A percentile compares a stretch with the other conserved stretches of the same genome.
Conservation (phyloP, 306 rosid species). For the Inga laurina region DNA sequence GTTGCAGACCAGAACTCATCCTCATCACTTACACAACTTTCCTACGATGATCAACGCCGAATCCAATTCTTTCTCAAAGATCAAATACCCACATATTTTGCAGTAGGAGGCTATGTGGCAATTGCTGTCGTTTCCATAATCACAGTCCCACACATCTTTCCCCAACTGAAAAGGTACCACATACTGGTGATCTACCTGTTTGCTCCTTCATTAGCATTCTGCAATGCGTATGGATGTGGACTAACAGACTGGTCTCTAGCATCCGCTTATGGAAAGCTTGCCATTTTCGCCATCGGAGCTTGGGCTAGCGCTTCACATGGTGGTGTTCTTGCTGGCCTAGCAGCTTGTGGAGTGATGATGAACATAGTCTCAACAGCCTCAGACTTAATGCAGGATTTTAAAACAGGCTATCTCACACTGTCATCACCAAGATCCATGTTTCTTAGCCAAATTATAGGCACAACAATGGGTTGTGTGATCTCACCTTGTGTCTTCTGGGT, state of each 20-base stretch:
- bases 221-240: slow-evolving; percentile 58
- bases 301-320: slow-evolving; percentile 55
- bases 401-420: slow-evolving; percentile 53
- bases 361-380: slow-evolving; percentile 63
- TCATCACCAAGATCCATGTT: slow-evolving; percentile 60
- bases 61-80: slow-evolving; percentile 52
- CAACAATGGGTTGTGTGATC: slow-evolving; percentile 49
- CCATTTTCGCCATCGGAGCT: slow-evolving; percentile 58
- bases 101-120: slow-evolving; percentile 47
- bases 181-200: slow-evolving; percentile 49
- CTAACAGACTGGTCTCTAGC: slow-evolving; percentile 63
- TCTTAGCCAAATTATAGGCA: slow-evolving; percentile 56
- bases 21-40: slow-evolving; percentile 21
- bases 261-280: slow-evolving; percentile 51
- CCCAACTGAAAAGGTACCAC: slow-evolving; percentile 55
- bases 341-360: slow-evolving; percentile 66
- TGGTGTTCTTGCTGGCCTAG: slow-evolving; percentile 52
- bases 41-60: slow-evolving; percentile 52
- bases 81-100: slow-evolving; percentile 51
- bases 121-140: slow-evolving; percentile 42
- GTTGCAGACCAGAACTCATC: slow-evolving; percentile 42
- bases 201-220: slow-evolving; percentile 61
- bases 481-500: slow-evolving; percentile 60
- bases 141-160: slow-evolving; percentile 48
- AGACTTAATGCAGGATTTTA: slow-evolving; percentile 55